These are phyloP conservation scores for Candida insectorum DNA, from an alignment of 805 yeast species.

Conservation along the genomic window DNA sequence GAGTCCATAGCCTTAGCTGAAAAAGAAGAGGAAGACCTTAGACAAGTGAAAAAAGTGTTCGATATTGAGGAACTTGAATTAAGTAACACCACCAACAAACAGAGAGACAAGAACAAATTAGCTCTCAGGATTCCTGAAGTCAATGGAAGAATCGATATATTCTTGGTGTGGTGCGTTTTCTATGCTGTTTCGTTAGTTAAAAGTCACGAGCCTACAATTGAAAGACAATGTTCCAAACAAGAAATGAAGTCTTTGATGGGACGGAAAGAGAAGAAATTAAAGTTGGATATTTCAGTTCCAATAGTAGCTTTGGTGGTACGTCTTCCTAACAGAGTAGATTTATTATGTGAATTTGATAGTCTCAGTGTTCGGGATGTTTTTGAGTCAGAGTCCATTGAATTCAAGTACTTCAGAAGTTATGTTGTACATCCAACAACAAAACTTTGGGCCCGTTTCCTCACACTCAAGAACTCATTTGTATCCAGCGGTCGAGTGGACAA, in stretches of 20 bases:
- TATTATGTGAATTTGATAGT: slow-evolving; percentile 44
- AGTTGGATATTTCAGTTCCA: slow-evolving; percentile 27
- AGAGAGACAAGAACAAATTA: slow-evolving; percentile 25
- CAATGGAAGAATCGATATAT: slow-evolving; percentile 37
- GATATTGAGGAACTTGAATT: slow-evolving; percentile 22
- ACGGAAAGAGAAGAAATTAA: slow-evolving; percentile 18
- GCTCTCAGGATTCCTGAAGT: slow-evolving; percentile 30
- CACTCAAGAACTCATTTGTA: slow-evolving; percentile 22
- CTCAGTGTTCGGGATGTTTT: slow-evolving; percentile 23
- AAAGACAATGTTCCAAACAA: slow-evolving; percentile 22
- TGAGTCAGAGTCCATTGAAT: slow-evolving; percentile 23
- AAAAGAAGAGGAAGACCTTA: slow-evolving; percentile 16
- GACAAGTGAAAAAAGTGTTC: slow-evolving; percentile 32
- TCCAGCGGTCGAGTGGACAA: slow-evolving; percentile 13
- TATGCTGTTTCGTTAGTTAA: slow-evolving; percentile 35
- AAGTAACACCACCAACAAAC: slow-evolving; percentile 18
- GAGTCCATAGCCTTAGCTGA: slow-evolving; percentile 18
- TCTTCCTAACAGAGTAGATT: slow-evolving; percentile 45
- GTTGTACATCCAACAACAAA: slow-evolving; percentile 49
- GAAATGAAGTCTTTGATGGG: slow-evolving; percentile 20
- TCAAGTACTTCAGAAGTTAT: slow-evolving; percentile 42
- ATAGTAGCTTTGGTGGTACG: slow-evolving; percentile 38
- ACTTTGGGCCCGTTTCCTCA: slow-evolving; percentile 37
- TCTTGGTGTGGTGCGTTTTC: slow-evolving; percentile 39
- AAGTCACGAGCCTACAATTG: slow-evolving; percentile 30